A percentile compares a stretch with the other conserved stretches of the same genome.
Conservation (phyloP, 805 yeast genomes). For the Cyberlindnera mycetangii region DNA sequence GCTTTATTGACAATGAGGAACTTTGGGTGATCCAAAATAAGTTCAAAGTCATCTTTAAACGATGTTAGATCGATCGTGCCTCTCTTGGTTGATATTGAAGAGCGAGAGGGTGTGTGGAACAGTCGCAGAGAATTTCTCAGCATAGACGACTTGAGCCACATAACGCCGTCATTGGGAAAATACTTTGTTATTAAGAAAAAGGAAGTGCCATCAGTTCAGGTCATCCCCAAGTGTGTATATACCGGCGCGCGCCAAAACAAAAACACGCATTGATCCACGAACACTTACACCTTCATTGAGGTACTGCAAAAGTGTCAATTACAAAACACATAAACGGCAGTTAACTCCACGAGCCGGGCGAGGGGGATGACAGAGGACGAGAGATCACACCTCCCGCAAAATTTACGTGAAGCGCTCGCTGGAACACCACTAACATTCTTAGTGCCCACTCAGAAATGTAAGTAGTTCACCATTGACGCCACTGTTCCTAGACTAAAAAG, state of each 20-base stretch:
- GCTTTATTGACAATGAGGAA: conserved; percentile 34
- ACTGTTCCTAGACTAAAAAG: neutral
- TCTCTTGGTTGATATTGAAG: neutral
- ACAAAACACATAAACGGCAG: neutral
- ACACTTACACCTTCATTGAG: neutral
- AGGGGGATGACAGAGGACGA: neutral
- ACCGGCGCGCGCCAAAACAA: neutral
- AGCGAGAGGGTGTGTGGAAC: too few species aligned
- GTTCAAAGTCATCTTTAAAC: conserved; percentile 6
- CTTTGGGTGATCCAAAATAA: conserved; percentile 14
- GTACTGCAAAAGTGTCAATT: neutral
- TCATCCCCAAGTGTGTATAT: too few species aligned
- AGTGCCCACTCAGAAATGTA: conserved; percentile 39
- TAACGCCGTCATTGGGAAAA: too few species aligned
- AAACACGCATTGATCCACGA: neutral
- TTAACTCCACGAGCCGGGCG: neutral
- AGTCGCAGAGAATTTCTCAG: too few species aligned
- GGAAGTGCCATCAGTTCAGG: too few species aligned
- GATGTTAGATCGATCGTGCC: neutral
- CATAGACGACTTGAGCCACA: too few species aligned
- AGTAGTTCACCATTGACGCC: conserved; percentile 17
- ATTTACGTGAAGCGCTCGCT: conserved; percentile 29
- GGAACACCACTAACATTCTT: conserved; percentile 36
- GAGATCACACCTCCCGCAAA: conserved; percentile 17
- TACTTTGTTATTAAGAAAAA: too few species aligned